A percentile compares a stretch with the other conserved stretches of the same genome.
These are phyloP conservation scores for Paspalum notatum DNA, from an alignment of 176 grass and related monocot species.

Conservation along the genomic window DNA sequence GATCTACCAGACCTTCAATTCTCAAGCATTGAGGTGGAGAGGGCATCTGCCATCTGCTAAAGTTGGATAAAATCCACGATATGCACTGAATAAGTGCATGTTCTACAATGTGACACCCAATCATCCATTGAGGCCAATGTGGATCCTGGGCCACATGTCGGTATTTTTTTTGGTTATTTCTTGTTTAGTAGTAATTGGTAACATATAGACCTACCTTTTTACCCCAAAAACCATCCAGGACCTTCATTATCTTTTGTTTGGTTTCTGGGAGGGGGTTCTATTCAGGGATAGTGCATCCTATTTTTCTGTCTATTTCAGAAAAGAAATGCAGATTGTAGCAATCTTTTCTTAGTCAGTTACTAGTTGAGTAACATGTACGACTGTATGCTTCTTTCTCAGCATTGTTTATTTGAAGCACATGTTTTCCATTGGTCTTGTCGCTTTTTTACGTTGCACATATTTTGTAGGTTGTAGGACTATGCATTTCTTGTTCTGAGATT, in stretches of 20 bases:
- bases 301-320: background rate
- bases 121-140: background rate
- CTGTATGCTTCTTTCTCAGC: background rate
- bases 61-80: background rate
- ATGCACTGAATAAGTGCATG: background rate
- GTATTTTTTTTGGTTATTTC: slow-evolving; percentile 7
- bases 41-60: background rate
- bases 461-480: background rate
- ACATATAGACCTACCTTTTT: background rate
- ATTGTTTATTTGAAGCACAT: background rate
- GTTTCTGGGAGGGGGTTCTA: slow-evolving; percentile 4
- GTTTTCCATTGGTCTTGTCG: background rate
- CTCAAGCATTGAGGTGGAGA: background rate
- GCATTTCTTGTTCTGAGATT: background rate
- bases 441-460: background rate
- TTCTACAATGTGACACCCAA: background rate
- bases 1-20: background rate
- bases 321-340: background rate
- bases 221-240: background rate
- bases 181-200: background rate
- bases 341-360: background rate
- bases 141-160: background rate
- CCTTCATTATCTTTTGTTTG: background rate
- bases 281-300: background rate
- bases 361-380: background rate